Percentiles rank a stretch among this genome's conserved stretches.
These are phyloP conservation scores for Hemisphaericaspora xylofermentans DNA, from an alignment of 1,139 yeast species.

Conservation along the genomic window DNA sequence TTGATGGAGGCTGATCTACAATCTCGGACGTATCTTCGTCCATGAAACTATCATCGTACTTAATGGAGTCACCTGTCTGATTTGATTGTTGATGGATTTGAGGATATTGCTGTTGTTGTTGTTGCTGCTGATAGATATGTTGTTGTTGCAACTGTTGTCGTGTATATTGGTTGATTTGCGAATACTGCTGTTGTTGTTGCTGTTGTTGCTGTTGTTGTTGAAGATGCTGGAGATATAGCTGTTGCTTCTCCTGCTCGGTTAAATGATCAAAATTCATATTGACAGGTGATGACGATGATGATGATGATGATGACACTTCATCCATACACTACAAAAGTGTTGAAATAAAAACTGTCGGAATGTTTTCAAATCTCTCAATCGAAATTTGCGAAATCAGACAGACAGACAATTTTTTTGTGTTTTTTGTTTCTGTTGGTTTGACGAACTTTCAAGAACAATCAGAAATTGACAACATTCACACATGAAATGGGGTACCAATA, in stretches of 20 bases:
- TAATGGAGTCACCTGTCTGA: conserved; percentile 9
- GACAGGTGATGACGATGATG: not conserved
- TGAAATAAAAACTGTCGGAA: no score
- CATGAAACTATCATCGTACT: conserved; percentile 38
- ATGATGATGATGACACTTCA: not conserved
- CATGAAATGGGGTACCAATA: no score
- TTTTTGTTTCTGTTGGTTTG: not conserved
- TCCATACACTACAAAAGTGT: not conserved
- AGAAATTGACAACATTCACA: no score
- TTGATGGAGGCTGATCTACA: conserved; percentile 19
- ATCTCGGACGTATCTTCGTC: conserved; percentile 37
- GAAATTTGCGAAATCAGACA: not conserved
- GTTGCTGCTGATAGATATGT: conserved; percentile 9
- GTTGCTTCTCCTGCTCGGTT: conserved; percentile 36
- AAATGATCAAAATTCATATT: conserved; percentile 33
- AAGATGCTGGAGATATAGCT: conserved; percentile 25
- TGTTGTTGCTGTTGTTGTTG: conserved; percentile 17
- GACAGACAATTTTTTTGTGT: not conserved
- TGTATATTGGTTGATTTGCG: conserved; percentile 13
- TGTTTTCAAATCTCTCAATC: no score
- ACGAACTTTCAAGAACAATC: not conserved
- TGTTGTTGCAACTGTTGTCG: conserved; percentile 16
- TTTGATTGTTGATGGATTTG: conserved; percentile 8
- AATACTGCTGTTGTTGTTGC: conserved; percentile 15
- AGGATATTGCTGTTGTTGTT: conserved; percentile 6